Percentiles rank a stretch among this genome's conserved stretches.
These are phyloP conservation scores for Ramaria sp. DNA, from an alignment of 768 basidiomycete genomes.

Conservation along the genomic window DNA sequence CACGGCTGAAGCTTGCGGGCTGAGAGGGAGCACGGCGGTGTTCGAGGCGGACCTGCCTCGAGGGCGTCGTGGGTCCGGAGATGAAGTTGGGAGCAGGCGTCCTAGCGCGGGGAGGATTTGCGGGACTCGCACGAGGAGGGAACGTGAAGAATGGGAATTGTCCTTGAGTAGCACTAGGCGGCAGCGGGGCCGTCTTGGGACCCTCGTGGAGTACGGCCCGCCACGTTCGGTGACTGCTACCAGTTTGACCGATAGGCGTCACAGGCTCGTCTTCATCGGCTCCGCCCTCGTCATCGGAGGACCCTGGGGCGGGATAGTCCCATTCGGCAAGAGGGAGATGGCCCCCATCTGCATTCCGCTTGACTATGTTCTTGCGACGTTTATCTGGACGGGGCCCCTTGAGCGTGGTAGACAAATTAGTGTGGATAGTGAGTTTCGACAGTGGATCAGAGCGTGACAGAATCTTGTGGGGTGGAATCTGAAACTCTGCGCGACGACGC, in stretches of 20 bases:
- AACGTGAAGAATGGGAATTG: slow-evolving; percentile 5
- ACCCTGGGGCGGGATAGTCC: slow-evolving; percentile 3
- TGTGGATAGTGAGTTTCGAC: slow-evolving; percentile 7
- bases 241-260: not conserved
- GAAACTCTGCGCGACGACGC: not conserved
- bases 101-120: not conserved
- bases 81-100: not conserved
- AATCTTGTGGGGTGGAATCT: not conserved
- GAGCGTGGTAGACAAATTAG: not conserved
- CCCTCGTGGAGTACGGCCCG: not conserved
- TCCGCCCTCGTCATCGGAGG: not conserved
- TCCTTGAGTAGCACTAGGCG: not conserved
- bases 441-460: slow-evolving; percentile 2
- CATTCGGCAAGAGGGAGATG: slow-evolving; percentile 6
- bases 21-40: slow-evolving; percentile 7
- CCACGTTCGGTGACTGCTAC: not conserved
- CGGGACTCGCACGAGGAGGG: not conserved
- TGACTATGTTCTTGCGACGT: slow-evolving; percentile 2
- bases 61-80: not conserved
- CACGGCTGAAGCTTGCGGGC: slow-evolving; percentile 3
- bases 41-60: not conserved
- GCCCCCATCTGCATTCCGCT: not conserved
- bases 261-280: slow-evolving; percentile 1
- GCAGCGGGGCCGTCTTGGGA: slow-evolving; percentile 5
- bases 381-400: not conserved